These are phyloP conservation scores for Vigna trinervia DNA, from an alignment of 306 rosid species.

Conservation along the genomic window DNA sequence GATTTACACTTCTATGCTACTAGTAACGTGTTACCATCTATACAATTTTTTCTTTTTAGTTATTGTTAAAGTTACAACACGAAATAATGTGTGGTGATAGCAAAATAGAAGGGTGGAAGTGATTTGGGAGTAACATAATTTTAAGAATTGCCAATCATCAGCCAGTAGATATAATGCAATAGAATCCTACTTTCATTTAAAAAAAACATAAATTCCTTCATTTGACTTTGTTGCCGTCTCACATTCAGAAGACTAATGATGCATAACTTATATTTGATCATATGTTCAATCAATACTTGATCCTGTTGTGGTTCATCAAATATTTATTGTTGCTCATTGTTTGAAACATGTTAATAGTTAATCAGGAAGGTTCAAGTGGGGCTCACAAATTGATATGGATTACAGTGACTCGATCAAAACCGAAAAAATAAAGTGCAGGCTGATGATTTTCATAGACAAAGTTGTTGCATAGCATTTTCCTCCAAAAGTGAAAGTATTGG, in stretches of 20 bases:
- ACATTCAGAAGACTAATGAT: conserved; percentile 5
- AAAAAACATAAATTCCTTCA: background rate
- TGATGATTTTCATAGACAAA: conserved; percentile 28
- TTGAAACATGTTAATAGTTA: conserved; percentile 8
- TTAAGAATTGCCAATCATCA: conserved; percentile 3
- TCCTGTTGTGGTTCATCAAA: background rate
- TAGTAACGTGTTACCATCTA: conserved; percentile 3
- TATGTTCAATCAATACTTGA: conserved; percentile 11
- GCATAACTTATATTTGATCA: background rate
- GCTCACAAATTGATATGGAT: conserved; percentile 11
- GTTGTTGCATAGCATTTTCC: conserved; percentile 18
- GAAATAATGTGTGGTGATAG: background rate
- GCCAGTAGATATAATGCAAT: background rate
- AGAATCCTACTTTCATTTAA: background rate
- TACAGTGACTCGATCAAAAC: background rate
- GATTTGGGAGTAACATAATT: background rate
- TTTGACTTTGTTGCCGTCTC: conserved; percentile 2
- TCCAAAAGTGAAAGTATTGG: conserved; percentile 29
- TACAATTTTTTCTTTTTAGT: background rate
- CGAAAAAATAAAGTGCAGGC: background rate
- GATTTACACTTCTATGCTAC: conserved; percentile 26
- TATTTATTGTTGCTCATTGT: conserved; percentile 2
- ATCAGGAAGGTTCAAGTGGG: conserved; percentile 28
- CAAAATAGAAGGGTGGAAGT: conserved; percentile 4
- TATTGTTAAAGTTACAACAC: background rate